Percentiles rank a stretch among this genome's conserved stretches.
These are phyloP conservation scores for Nothopassalora personata DNA, from an alignment of 2,329 filamentous ascomycete genomes.

Conservation along the genomic window DNA sequence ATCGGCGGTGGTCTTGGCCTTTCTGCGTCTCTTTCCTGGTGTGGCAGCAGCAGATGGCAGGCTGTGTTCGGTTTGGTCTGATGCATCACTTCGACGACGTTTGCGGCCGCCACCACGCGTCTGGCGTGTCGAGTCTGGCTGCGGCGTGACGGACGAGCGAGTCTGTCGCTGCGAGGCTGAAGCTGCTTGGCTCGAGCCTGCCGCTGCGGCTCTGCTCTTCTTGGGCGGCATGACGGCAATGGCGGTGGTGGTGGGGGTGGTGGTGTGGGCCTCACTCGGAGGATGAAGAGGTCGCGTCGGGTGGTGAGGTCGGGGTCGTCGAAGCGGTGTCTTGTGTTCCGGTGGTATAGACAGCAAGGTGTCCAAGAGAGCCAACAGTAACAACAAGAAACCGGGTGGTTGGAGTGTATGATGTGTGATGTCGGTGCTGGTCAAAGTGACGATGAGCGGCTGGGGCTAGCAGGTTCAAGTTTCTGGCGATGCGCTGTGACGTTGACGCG, in stretches of 20 bases:
- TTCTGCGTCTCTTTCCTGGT: neutral
- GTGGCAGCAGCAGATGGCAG: neutral
- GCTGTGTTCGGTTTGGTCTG: neutral
- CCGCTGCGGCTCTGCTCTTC: neutral
- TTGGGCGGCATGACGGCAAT: conserved; percentile 5
- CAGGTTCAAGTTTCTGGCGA: neutral
- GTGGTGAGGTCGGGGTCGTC: neutral
- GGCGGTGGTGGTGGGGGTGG: neutral
- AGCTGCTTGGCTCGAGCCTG: neutral
- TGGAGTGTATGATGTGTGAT: neutral
- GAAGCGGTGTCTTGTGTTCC: too few species aligned
- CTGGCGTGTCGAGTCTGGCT: neutral
- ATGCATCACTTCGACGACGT: conserved; percentile 6
- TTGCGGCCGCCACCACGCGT: conserved; percentile 3
- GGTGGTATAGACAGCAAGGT: neutral
- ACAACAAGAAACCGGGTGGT: neutral
- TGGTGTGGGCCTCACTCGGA: neutral
- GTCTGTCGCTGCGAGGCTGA: neutral
- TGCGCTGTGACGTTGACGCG: neutral
- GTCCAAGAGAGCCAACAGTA: neutral
- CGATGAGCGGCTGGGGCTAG: neutral
- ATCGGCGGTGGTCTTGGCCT: neutral
- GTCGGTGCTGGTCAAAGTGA: neutral
- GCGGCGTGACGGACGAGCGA: conserved; percentile 1
- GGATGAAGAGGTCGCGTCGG: neutral